Conservation (phyloP, 2,329 filamentous ascomycete species). For the Botryotinia calthae region DNA sequence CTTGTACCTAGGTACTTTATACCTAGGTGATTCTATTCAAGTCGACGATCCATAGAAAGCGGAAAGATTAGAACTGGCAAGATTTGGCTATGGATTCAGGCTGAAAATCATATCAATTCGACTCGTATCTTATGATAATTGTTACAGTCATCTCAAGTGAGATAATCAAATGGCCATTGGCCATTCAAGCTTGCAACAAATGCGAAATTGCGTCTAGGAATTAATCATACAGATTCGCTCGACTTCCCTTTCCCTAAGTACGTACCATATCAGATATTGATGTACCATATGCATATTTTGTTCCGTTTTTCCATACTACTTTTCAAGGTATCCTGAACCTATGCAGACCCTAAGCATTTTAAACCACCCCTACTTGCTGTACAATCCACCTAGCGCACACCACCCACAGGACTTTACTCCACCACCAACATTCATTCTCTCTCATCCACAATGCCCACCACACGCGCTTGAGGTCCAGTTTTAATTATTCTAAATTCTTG, state of each 20-base stretch:
- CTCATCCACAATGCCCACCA: constrained; percentile 18
- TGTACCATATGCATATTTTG: constrained; percentile 5
- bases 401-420: neutral
- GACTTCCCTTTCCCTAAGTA: neutral
- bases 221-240: neutral
- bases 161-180: neutral
- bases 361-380: constrained; percentile 15
- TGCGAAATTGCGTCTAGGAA: neutral
- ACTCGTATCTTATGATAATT: neutral
- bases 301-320: constrained; percentile 3
- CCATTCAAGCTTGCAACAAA: neutral
- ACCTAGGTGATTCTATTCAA: constrained; percentile 12
- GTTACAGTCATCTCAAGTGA: neutral
- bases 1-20: neutral
- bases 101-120: neutral
- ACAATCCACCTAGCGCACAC: constrained; percentile 11
- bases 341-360: constrained; percentile 4
- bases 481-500: constrained; percentile 13
- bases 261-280: constrained; percentile 4
- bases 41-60: constrained; percentile 8
- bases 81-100: neutral
- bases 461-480: constrained; percentile 18
- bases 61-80: neutral
- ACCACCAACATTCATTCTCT: constrained; percentile 8
- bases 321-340: constrained; percentile 3